Conservation (phyloP, 495 filamentous ascomycete species). For the Copromyces sp. region DNA sequence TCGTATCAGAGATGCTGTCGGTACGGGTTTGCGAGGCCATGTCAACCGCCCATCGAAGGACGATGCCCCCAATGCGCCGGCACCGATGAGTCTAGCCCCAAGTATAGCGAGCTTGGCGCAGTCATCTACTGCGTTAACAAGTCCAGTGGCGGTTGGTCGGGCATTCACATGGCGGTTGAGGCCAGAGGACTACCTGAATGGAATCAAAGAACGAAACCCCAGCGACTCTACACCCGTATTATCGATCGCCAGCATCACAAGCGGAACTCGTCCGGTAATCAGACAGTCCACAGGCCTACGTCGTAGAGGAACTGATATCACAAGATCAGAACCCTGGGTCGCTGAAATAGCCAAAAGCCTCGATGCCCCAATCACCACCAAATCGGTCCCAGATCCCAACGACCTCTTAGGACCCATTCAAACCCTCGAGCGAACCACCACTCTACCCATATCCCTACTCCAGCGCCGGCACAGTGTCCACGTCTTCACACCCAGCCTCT, state of each 20-base stretch:
- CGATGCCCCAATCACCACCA: conserved; percentile 11
- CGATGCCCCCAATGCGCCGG: conserved; percentile 22
- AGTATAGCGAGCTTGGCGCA: conserved; percentile 29
- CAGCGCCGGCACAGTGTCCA: conserved; percentile 39
- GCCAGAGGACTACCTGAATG: conserved; percentile 41
- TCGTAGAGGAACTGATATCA: background rate
- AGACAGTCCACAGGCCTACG: background rate
- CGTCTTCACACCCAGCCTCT: background rate
- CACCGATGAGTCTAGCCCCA: conserved; percentile 14
- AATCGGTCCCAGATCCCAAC: conserved; percentile 33
- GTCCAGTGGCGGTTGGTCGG: conserved; percentile 26
- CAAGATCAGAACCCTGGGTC: conserved; percentile 4
- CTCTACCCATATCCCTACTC: conserved; percentile 18
- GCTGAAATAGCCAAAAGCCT: conserved; percentile 11
- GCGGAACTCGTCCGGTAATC: background rate
- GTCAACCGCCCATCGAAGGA: conserved; percentile 38
- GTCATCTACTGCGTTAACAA: conserved; percentile 26
- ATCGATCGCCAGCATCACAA: background rate
- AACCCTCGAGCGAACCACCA: conserved; percentile 23
- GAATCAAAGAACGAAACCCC: conserved; percentile 23
- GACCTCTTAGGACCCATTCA: conserved; percentile 33
- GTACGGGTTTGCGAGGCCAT: conserved; percentile 41
- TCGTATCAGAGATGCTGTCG: conserved; percentile 76
- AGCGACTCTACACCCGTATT: conserved; percentile 10
- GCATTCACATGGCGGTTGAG: conserved; percentile 49